These are phyloP conservation scores for Tylopilus sp. DNA, from an alignment of 768 basidiomycete species.

Conservation along the genomic window DNA sequence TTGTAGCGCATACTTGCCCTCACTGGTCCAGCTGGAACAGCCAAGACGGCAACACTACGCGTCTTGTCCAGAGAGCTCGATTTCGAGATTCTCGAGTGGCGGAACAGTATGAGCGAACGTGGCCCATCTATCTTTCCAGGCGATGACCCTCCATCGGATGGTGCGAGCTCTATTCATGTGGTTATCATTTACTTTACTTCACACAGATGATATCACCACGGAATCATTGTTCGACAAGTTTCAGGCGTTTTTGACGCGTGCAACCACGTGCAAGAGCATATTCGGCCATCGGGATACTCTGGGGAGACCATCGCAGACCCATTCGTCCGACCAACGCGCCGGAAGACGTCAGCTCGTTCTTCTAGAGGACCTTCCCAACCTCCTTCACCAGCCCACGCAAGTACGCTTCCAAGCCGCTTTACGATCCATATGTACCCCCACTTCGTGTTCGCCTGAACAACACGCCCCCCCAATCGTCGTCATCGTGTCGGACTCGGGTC, in stretches of 20 bases:
- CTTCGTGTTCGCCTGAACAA: slow-evolving; percentile 17
- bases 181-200: neutral
- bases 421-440: slow-evolving; percentile 44
- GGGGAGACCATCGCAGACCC: slow-evolving; percentile 7
- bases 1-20: slow-evolving; percentile 76
- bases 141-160: slow-evolving; percentile 11
- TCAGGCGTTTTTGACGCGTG: slow-evolving; percentile 69
- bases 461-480: slow-evolving; percentile 66
- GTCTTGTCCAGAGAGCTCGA: slow-evolving; percentile 71
- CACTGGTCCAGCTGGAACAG: slow-evolving; percentile 86
- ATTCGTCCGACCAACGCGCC: neutral
- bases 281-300: slow-evolving; percentile 30
- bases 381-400: slow-evolving; percentile 69
- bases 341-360: slow-evolving; percentile 61
- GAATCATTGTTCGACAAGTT: slow-evolving; percentile 60
- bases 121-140: slow-evolving; percentile 21
- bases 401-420: slow-evolving; percentile 71
- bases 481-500: slow-evolving; percentile 78
- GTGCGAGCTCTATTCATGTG: neutral
- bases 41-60: slow-evolving; percentile 83
- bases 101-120: slow-evolving; percentile 59
- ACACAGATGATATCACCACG: slow-evolving; percentile 13
- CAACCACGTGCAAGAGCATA: slow-evolving; percentile 55
- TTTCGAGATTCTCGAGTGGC: slow-evolving; percentile 86
- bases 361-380: slow-evolving; percentile 89